Evolutionary conservation across 2,329 filamentous ascomycete genomes (phyloP).

Genomic region (Pseudophaeomoniella oleicola): DNA sequence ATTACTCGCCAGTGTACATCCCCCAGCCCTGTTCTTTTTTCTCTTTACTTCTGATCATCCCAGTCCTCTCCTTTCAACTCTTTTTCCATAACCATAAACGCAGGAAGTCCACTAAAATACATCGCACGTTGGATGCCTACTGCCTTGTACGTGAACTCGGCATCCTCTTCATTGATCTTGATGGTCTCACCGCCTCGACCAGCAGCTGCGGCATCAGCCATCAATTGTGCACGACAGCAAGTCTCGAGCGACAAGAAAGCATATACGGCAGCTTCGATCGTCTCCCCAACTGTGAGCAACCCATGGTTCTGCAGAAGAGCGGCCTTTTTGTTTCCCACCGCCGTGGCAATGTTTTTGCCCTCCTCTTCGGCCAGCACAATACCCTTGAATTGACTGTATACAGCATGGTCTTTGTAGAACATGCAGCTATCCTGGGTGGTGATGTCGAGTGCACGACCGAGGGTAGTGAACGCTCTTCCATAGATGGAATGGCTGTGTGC

Average conservation of each 20-base stretch:
- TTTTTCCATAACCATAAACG: constrained; percentile 55
- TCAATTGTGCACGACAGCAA: constrained; percentile 37
- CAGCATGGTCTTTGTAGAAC: constrained; percentile 34
- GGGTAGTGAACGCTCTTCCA: constrained; percentile 27
- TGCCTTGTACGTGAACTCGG: constrained; percentile 49
- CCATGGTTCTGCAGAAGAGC: constrained; percentile 39
- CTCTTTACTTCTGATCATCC: constrained; percentile 15
- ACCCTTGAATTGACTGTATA: constrained; percentile 39
- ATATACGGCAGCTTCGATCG: constrained; percentile 36
- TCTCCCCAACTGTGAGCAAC: constrained; percentile 27
- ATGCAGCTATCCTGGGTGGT: constrained; percentile 30
- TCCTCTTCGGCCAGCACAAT: constrained; percentile 38
- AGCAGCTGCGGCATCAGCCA: constrained; percentile 43
- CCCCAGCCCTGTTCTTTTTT: too few species aligned
- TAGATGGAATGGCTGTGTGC: constrained; percentile 42
- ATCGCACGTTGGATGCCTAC: constrained; percentile 48
- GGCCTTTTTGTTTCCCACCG: constrained; percentile 34
- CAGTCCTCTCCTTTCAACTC: constrained; percentile 44
- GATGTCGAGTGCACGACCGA: constrained; percentile 28
- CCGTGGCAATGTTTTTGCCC: constrained; percentile 35
- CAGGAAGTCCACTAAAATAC: constrained; percentile 56
- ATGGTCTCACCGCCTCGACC: constrained; percentile 50
- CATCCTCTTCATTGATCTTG: constrained; percentile 55
- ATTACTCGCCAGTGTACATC: too few species aligned
- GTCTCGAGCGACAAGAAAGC: constrained; percentile 41